phyloP scores from a whole-genome alignment of 192 early-diverging fungal genomes.

The Coemansia sp. region DNA sequence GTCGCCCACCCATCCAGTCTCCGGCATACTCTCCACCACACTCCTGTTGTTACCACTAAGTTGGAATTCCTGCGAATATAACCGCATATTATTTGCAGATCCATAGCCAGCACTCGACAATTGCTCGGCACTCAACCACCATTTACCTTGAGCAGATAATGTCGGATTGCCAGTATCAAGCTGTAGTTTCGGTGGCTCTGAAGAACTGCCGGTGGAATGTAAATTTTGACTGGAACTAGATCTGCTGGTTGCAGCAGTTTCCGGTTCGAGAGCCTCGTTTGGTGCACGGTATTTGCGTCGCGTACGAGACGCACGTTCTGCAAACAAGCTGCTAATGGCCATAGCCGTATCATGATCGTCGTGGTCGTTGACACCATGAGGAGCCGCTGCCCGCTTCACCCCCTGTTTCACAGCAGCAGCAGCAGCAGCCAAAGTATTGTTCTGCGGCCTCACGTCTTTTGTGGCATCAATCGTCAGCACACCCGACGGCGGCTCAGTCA shows the following conservation, averaged over 20 bases:
- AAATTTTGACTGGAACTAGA: neutral
- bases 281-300: slow-evolving; percentile 35
- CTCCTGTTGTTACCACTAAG: slow-evolving; percentile 1
- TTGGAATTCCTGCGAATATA: slow-evolving; percentile 36
- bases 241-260: too few species aligned
- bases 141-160: slow-evolving; percentile 12
- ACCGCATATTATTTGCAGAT: slow-evolving; percentile 13
- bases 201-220: too few species aligned
- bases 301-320: slow-evolving; percentile 17
- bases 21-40: slow-evolving; percentile 39
- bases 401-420: neutral
- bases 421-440: neutral
- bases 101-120: neutral
- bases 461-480: neutral
- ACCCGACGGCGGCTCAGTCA: neutral
- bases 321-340: slow-evolving; percentile 34
- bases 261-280: too few species aligned
- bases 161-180: too few species aligned
- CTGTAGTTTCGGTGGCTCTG: too few species aligned
- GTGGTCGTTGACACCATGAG: neutral
- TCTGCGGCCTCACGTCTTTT: neutral
- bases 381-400: neutral
- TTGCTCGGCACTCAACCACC: slow-evolving; percentile 34
- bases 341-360: neutral
- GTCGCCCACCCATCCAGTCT: slow-evolving; percentile 2